A percentile compares a stretch with the other conserved stretches of the same genome.
Evolutionary conservation across 345 rosid genomes (phyloP).

Genomic region (Eucalyptus caleyi): DNA sequence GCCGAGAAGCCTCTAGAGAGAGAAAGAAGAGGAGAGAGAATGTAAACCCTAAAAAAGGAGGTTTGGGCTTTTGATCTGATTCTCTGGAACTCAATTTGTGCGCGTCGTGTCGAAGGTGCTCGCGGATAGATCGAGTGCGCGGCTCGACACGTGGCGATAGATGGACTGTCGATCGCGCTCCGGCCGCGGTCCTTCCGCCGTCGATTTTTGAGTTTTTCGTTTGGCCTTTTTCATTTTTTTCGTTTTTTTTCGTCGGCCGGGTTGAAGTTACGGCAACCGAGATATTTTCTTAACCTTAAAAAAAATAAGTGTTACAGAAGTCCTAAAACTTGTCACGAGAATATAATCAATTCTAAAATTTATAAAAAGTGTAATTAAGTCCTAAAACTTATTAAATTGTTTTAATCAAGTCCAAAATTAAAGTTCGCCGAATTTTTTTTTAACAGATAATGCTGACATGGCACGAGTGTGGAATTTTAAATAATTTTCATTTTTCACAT

Average conservation of each 20-base stretch:
- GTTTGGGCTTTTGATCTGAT: background rate
- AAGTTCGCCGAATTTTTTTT: too few species aligned
- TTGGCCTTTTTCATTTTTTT: background rate
- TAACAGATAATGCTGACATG: accelerated
- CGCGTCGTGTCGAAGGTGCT: background rate
- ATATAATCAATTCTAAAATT: too few species aligned
- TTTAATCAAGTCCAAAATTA: too few species aligned
- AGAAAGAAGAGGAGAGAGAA: background rate
- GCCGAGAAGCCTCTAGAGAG: background rate
- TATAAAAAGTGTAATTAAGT: too few species aligned
- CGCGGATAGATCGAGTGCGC: background rate
- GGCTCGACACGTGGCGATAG: background rate
- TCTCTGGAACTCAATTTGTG: background rate
- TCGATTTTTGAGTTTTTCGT: background rate
- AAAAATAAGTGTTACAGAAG: too few species aligned
- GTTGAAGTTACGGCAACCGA: background rate
- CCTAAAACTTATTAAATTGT: accelerated
- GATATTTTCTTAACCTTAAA: background rate
- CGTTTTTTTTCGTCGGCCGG: background rate
- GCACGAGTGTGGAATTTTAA: too few species aligned
- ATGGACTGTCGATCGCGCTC: background rate
- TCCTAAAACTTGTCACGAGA: too few species aligned
- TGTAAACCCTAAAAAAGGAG: background rate
- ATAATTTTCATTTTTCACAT: too few species aligned
- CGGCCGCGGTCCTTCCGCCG: background rate